These are phyloP conservation scores for Bacidia gigantensis DNA, from an alignment of 495 filamentous ascomycete species.

Conservation along the genomic window DNA sequence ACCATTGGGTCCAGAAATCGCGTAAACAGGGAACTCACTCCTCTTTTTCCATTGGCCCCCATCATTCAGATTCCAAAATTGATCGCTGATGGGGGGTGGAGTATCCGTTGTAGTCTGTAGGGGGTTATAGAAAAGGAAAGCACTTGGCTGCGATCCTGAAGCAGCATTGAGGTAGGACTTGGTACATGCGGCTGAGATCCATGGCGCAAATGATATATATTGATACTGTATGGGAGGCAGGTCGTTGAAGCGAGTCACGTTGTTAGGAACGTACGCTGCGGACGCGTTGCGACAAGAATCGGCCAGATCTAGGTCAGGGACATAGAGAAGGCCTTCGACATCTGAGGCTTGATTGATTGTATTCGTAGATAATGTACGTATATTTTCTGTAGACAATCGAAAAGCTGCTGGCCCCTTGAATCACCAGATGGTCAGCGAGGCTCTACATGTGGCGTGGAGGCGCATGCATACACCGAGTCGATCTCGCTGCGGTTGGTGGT, in stretches of 20 bases:
- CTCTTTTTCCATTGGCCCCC: slow-evolving; percentile 46
- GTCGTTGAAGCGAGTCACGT: slow-evolving; percentile 56
- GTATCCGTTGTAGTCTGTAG: slow-evolving; percentile 34
- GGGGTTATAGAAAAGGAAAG: slow-evolving; percentile 65
- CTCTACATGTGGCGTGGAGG: background rate
- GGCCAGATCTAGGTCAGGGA: slow-evolving; percentile 46
- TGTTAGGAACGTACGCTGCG: slow-evolving; percentile 47
- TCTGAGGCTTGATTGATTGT: slow-evolving; percentile 38
- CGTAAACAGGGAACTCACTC: slow-evolving; percentile 69
- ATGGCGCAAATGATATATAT: slow-evolving; percentile 78
- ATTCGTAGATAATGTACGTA: slow-evolving; percentile 58
- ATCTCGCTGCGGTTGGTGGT: background rate
- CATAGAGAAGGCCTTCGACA: slow-evolving; percentile 66
- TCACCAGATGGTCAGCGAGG: slow-evolving; percentile 2
- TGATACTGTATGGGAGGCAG: slow-evolving; percentile 40
- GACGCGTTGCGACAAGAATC: slow-evolving; percentile 49
- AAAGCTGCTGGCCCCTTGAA: slow-evolving; percentile 50
- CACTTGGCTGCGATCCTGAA: slow-evolving; percentile 36
- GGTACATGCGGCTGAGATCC: slow-evolving; percentile 60
- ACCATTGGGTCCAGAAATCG: slow-evolving; percentile 55
- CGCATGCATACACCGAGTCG: slow-evolving; percentile 17
- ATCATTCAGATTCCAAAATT: slow-evolving; percentile 54
- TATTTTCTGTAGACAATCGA: slow-evolving; percentile 40
- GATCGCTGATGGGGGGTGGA: slow-evolving; percentile 46
- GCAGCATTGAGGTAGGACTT: slow-evolving; percentile 47